These are phyloP conservation scores for Aspergillus hiratsukae DNA, from an alignment of 2,329 filamentous ascomycete species.

Conservation along the genomic window DNA sequence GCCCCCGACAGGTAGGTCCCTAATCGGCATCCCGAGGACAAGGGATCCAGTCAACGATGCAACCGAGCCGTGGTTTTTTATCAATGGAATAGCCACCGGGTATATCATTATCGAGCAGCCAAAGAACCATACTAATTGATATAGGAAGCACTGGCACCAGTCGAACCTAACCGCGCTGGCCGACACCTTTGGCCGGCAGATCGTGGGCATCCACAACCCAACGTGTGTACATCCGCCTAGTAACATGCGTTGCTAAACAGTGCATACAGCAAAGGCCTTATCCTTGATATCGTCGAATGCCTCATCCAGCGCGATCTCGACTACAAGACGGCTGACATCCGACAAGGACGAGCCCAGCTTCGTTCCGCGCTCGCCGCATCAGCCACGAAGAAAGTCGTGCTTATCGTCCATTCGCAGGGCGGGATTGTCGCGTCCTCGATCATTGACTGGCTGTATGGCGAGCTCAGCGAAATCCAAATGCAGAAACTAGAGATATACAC, in stretches of 20 bases:
- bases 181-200: conserved; percentile 1
- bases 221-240: background rate
- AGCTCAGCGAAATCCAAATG: background rate
- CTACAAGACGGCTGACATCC: conserved; percentile 3
- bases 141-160: conserved; percentile 1
- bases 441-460: conserved; percentile 1
- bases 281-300: conserved; percentile 3
- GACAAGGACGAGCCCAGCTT: conserved; percentile 1
- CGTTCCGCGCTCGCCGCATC: background rate
- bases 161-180: conserved; percentile 1
- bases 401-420: conserved; percentile 4
- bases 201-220: conserved; percentile 5
- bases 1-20: background rate
- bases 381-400: background rate
- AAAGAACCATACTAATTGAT: background rate
- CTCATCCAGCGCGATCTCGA: conserved; percentile 6
- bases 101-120: background rate
- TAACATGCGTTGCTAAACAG: background rate
- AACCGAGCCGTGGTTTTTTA: conserved; percentile 4
- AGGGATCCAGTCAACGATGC: background rate
- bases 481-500: conserved; percentile 4
- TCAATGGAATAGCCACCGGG: conserved; percentile 4
- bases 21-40: background rate
- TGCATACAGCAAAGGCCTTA: background rate
- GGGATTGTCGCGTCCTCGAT: conserved; percentile 1